phyloP scores from a whole-genome alignment of 208 protist genomes.

The Tritrichomonas musculus region DNA sequence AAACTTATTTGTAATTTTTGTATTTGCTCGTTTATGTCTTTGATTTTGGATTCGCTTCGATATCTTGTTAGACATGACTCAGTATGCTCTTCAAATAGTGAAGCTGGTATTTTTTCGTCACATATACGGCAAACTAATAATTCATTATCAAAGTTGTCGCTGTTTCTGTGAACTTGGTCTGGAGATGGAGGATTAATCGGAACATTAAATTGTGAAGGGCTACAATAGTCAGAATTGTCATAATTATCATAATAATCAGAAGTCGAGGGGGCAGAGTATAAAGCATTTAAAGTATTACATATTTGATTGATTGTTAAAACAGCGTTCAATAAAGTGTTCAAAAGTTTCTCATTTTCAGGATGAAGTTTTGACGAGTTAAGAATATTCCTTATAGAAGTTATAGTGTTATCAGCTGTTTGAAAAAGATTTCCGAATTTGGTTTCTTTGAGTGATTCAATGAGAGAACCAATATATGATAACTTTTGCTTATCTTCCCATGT shows the following conservation, averaged over 20 bases:
- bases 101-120: background rate
- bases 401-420: background rate
- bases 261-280: too few relatives aligned
- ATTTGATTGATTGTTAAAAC: too few relatives aligned
- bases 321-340: too few relatives aligned
- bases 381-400: background rate
- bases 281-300: too few relatives aligned
- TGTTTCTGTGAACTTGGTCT: too few relatives aligned
- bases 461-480: background rate
- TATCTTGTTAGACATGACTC: background rate
- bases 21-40: background rate
- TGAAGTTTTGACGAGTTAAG: too few relatives aligned
- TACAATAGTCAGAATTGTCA: too few relatives aligned
- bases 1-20: background rate
- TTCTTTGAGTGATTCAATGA: background rate
- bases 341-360: too few relatives aligned
- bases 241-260: too few relatives aligned
- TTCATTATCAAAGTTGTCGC: background rate
- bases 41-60: background rate
- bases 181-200: too few relatives aligned
- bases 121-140: background rate
- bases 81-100: background rate
- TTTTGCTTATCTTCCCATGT: too few relatives aligned
- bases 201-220: too few relatives aligned
- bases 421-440: background rate